These are phyloP conservation scores for Arabis alpina DNA, from an alignment of 345 rosid species.

Conservation along the genomic window DNA sequence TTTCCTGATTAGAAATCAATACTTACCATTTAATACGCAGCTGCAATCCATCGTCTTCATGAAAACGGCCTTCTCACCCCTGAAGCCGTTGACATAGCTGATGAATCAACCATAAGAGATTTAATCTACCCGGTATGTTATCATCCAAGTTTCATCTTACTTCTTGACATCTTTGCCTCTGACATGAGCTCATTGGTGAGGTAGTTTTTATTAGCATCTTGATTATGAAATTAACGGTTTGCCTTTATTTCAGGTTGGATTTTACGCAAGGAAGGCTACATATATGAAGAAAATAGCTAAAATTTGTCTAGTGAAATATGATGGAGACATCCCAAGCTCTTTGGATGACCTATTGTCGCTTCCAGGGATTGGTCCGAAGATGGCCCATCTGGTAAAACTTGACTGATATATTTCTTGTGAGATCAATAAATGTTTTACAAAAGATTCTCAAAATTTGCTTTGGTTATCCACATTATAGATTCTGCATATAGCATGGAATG, in stretches of 20 bases:
- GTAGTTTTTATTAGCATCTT: too few species aligned
- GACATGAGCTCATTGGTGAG: constrained; percentile 2
- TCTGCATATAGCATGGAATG: constrained; percentile 88
- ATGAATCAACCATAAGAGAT: constrained; percentile 73
- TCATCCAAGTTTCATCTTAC: constrained; percentile 12
- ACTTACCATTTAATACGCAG: too few species aligned
- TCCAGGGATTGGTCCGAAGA: constrained; percentile 96
- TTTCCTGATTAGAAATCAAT: too few species aligned
- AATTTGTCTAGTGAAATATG: constrained; percentile 69
- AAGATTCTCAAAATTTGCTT: background rate
- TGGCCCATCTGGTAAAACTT: constrained; percentile 52
- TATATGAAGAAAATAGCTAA: constrained; percentile 91
- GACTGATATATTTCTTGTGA: constrained; percentile 1
- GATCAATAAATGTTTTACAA: constrained; percentile 5
- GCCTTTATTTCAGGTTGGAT: constrained; percentile 70
- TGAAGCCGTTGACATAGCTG: constrained; percentile 74
- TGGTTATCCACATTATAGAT: constrained; percentile 65
- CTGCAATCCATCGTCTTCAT: constrained; percentile 86
- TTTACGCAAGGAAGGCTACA: constrained; percentile 83
- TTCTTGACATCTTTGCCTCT: constrained; percentile 7
- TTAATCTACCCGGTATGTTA: constrained; percentile 86
- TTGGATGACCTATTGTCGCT: constrained; percentile 81
- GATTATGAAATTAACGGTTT: background rate
- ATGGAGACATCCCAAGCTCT: constrained; percentile 86
- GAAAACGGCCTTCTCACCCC: constrained; percentile 73